Evolutionary conservation across 1,284 basidiomycete genomes (phyloP).

Genomic region (Trametes versicolor): DNA sequence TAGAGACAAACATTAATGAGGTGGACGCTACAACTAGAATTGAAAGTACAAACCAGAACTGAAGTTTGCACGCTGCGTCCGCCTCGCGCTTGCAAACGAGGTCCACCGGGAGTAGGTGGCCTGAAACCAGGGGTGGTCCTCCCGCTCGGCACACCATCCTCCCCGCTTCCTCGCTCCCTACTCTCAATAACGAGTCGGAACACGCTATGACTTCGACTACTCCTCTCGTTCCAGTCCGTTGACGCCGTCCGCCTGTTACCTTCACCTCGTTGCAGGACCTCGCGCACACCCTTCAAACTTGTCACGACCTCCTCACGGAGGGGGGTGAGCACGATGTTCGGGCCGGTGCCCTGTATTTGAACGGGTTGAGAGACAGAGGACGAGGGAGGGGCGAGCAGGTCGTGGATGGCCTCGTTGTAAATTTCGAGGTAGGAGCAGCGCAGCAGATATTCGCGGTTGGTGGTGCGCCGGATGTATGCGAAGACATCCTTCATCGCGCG

Average conservation of each 20-base stretch:
- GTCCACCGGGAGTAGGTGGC: slow-evolving; percentile 73
- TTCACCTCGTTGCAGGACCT: slow-evolving; percentile 88
- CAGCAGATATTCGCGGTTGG: slow-evolving; percentile 90
- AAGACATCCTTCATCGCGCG: slow-evolving; percentile 90
- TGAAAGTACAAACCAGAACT: slow-evolving; percentile 65
- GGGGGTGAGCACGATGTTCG: slow-evolving; percentile 72
- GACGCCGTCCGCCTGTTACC: slow-evolving; percentile 90
- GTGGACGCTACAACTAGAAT: too few relatives aligned
- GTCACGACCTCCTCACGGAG: slow-evolving; percentile 94
- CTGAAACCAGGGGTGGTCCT: slow-evolving; percentile 63
- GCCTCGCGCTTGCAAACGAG: slow-evolving; percentile 73
- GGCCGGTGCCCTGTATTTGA: slow-evolving; percentile 72
- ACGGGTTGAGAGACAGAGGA: slow-evolving; percentile 69
- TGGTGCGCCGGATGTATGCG: slow-evolving; percentile 74
- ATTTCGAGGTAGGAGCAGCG: slow-evolving; percentile 96
- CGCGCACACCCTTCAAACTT: slow-evolving; percentile 85
- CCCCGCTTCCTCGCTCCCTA: slow-evolving; percentile 64
- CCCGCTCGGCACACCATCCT: slow-evolving; percentile 55
- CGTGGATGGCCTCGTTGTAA: slow-evolving; percentile 95
- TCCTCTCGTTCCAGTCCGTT: slow-evolving; percentile 98
- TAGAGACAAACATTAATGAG: slow-evolving; percentile 3
- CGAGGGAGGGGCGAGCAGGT: slow-evolving; percentile 82
- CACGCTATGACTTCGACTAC: slow-evolving; percentile 92
- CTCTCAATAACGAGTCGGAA: slow-evolving; percentile 91
- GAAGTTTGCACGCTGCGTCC: slow-evolving; percentile 84